Conservation (phyloP, 768 basidiomycete genomes). For the Tricholoma flavovirens region DNA sequence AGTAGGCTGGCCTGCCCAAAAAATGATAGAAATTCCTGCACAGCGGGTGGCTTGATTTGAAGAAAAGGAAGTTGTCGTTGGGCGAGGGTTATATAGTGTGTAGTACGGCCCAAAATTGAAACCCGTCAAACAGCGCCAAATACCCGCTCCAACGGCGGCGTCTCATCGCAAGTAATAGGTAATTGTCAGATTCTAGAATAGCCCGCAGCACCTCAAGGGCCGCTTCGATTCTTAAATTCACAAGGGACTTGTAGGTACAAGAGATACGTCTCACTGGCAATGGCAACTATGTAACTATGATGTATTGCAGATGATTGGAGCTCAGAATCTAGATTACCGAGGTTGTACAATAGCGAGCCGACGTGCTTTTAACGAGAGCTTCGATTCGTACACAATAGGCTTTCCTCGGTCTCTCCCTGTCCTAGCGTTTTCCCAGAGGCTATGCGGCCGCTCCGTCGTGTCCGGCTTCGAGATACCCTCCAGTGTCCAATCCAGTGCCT, state of each 20-base stretch:
- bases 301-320: background rate
- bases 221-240: no score
- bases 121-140: background rate
- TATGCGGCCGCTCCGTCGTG: background rate
- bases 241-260: no score
- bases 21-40: background rate
- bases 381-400: constrained; percentile 5
- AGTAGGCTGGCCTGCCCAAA: constrained; percentile 11
- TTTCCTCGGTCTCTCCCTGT: background rate
- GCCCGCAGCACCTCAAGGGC: no score
- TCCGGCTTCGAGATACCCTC: constrained; percentile 30
- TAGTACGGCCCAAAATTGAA: no score
- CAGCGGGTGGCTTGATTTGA: constrained; percentile 2
- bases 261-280: no score
- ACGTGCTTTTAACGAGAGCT: background rate
- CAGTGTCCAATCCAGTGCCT: constrained; percentile 60
- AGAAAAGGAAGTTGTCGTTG: background rate
- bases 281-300: no score
- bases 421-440: background rate
- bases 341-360: background rate
- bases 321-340: background rate
- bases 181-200: no score
- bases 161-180: background rate
- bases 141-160: background rate
- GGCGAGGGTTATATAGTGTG: background rate